These are phyloP conservation scores for Aspergillus piperis DNA, from an alignment of 2,329 filamentous ascomycete species.

Conservation along the genomic window DNA sequence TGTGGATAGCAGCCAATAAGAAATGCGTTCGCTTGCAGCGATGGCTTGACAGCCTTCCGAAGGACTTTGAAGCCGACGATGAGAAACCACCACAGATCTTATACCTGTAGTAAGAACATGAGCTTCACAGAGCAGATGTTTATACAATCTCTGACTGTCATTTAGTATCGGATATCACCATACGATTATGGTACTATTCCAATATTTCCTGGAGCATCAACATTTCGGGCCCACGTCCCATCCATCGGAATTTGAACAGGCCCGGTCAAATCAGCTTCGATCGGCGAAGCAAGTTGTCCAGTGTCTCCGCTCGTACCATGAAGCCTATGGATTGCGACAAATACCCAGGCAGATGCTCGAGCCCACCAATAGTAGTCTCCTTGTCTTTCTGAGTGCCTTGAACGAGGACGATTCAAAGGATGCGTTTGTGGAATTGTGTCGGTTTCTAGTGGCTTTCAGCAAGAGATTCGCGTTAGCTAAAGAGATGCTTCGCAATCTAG, in stretches of 20 bases:
- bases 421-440: conserved; percentile 33
- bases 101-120: conserved; percentile 31
- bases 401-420: conserved; percentile 24
- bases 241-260: conserved; percentile 15
- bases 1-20: conserved; percentile 21
- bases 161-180: conserved; percentile 33
- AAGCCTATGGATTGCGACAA: conserved; percentile 31
- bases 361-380: conserved; percentile 25
- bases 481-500: conserved; percentile 26
- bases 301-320: conserved; percentile 30
- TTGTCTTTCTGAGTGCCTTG: conserved; percentile 23
- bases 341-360: conserved; percentile 32
- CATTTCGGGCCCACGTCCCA: conserved; percentile 11
- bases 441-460: conserved; percentile 27
- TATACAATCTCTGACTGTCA: conserved; percentile 13
- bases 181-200: conserved; percentile 28
- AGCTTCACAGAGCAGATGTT: neutral
- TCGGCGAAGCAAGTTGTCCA: conserved; percentile 29
- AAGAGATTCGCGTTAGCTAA: conserved; percentile 26
- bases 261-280: conserved; percentile 19
- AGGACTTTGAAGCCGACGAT: conserved; percentile 17
- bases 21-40: conserved; percentile 25
- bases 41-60: conserved; percentile 27
- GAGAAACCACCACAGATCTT: conserved; percentile 30
- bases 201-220: conserved; percentile 24